These are phyloP conservation scores for Dactylellina parvicollis DNA, from an alignment of 2,329 filamentous ascomycete genomes.

Conservation along the genomic window DNA sequence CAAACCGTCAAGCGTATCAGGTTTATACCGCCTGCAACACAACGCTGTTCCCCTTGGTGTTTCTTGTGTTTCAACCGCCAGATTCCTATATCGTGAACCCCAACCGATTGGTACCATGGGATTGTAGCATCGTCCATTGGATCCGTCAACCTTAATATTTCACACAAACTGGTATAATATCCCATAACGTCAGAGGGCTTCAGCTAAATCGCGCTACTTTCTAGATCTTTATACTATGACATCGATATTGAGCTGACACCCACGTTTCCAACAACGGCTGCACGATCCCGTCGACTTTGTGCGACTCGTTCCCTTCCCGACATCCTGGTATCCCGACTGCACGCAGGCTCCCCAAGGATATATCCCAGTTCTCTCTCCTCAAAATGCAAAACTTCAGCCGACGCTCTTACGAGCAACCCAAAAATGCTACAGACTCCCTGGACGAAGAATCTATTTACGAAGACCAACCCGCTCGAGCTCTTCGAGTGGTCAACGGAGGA, in stretches of 20 bases:
- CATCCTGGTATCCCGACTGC: conserved; percentile 18
- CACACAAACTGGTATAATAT: background rate
- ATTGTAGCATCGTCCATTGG: conserved; percentile 12
- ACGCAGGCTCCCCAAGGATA: conserved; percentile 14
- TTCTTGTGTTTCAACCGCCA: conserved; percentile 24
- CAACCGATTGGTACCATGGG: conserved; percentile 18
- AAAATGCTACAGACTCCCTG: conserved; percentile 34
- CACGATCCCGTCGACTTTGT: conserved; percentile 46
- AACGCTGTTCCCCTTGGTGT: conserved; percentile 38
- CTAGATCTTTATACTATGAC: conserved; percentile 42
- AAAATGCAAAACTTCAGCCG: conserved; percentile 52
- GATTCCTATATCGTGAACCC: conserved; percentile 36
- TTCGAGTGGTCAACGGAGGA: conserved; percentile 48
- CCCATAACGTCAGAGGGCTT: background rate
- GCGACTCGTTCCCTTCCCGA: conserved; percentile 30
- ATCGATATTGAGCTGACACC: conserved; percentile 52
- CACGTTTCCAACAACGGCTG: conserved; percentile 48
- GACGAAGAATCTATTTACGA: conserved; percentile 50
- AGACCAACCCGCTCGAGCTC: conserved; percentile 22
- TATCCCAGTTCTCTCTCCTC: background rate
- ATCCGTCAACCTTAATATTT: background rate
- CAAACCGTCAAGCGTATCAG: conserved; percentile 41
- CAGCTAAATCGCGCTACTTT: conserved; percentile 24
- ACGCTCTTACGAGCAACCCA: conserved; percentile 40
- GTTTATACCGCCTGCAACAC: conserved; percentile 46